A percentile compares a stretch with the other conserved stretches of the same genome.
These are phyloP conservation scores for Mycena belliarum DNA, from an alignment of 768 basidiomycete species.

Conservation along the genomic window DNA sequence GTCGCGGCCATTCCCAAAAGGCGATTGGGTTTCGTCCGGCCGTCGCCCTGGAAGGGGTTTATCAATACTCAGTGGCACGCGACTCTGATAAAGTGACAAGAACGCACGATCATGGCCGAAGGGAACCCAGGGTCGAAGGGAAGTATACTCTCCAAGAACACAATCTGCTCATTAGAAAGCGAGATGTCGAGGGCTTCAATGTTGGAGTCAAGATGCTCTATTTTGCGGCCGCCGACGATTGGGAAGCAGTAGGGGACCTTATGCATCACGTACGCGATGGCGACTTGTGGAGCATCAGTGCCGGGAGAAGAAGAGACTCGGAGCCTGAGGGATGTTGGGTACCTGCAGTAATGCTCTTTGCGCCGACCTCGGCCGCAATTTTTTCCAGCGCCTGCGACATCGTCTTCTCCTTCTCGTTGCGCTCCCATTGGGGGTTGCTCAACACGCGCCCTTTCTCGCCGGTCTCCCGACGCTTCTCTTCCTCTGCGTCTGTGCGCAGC, in stretches of 20 bases:
- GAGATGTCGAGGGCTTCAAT: constrained; percentile 36
- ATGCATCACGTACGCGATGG: constrained; percentile 55
- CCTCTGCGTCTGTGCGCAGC: constrained; percentile 29
- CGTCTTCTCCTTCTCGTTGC: constrained; percentile 33
- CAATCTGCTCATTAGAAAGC: constrained; percentile 46
- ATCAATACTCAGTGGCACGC: too few relatives aligned
- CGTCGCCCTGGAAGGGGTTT: constrained; percentile 1
- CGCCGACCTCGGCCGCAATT: constrained; percentile 41
- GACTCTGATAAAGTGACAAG: too few relatives aligned
- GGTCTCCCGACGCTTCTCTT: constrained; percentile 28
- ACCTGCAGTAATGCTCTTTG: constrained; percentile 28
- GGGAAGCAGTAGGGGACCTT: constrained; percentile 29
- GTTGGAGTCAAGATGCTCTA: background rate
- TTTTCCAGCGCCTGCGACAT: constrained; percentile 38
- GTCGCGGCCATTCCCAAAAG: background rate
- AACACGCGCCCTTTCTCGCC: constrained; percentile 41
- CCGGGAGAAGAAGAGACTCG: background rate
- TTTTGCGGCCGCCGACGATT: constrained; percentile 2
- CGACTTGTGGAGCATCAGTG: constrained; percentile 31
- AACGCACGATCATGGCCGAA: constrained; percentile 32
- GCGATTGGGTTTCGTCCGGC: background rate
- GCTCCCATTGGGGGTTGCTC: constrained; percentile 31
- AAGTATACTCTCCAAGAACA: constrained; percentile 41
- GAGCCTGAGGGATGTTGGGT: too few relatives aligned
- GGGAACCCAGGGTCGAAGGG: constrained; percentile 53